Evolutionary conservation across 2,329 filamentous ascomycete species (phyloP).

Genomic region (Thelonectria rubi): DNA sequence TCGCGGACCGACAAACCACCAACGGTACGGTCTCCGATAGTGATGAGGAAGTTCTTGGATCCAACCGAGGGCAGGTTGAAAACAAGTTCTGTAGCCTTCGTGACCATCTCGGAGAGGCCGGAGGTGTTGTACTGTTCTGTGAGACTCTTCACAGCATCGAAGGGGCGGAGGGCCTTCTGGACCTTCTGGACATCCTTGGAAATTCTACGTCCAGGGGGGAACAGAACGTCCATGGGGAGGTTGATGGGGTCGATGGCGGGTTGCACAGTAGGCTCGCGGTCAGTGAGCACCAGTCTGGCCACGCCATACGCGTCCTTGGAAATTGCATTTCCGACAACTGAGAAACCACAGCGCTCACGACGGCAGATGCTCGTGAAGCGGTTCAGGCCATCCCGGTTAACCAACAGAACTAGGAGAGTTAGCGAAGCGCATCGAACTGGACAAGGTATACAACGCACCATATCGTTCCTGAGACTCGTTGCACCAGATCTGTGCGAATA

Average conservation of each 20-base stretch:
- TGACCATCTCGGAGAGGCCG: slow-evolving; percentile 46
- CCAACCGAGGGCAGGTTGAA: slow-evolving; percentile 88
- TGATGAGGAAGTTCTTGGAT: slow-evolving; percentile 98
- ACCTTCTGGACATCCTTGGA: slow-evolving; percentile 41
- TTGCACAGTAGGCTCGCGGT: slow-evolving; percentile 78
- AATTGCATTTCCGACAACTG: slow-evolving; percentile 83
- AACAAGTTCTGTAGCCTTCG: slow-evolving; percentile 79
- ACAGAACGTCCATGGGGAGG: slow-evolving; percentile 86
- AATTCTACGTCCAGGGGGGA: slow-evolving; percentile 68
- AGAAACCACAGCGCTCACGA: slow-evolving; percentile 91
- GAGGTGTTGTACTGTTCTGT: slow-evolving; percentile 68
- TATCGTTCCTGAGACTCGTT: slow-evolving; percentile 98
- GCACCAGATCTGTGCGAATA: slow-evolving; percentile 79
- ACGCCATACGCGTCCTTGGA: slow-evolving; percentile 69
- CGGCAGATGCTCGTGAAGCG: slow-evolving; percentile 75
- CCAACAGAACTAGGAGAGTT: slow-evolving; percentile 71
- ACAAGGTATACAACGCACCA: slow-evolving; percentile 11
- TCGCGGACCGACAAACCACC: slow-evolving; percentile 89
- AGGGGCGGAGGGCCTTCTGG: slow-evolving; percentile 68
- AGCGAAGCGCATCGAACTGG: background rate
- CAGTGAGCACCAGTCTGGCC: slow-evolving; percentile 80
- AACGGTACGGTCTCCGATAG: slow-evolving; percentile 91
- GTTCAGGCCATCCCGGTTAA: slow-evolving; percentile 83
- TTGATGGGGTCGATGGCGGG: slow-evolving; percentile 78
- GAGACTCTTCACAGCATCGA: slow-evolving; percentile 74